Percentiles rank a stretch among this genome's conserved stretches.
These are phyloP conservation scores for Tetrapisispora taiwanensis DNA, from an alignment of 805 yeast species.

Conservation along the genomic window DNA sequence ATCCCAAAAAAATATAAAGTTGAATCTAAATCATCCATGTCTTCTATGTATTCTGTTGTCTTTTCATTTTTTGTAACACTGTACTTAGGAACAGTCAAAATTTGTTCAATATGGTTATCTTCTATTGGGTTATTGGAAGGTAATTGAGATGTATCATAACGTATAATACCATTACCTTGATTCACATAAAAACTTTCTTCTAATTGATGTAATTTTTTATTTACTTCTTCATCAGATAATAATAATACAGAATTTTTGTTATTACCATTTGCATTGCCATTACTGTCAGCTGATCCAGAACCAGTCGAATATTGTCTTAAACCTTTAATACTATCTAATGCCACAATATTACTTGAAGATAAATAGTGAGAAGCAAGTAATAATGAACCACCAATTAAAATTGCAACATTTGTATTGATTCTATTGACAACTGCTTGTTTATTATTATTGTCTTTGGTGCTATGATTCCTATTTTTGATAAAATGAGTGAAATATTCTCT, in stretches of 20 bases:
- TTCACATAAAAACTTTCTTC: slow-evolving; percentile 77
- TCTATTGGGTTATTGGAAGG: slow-evolving; percentile 91
- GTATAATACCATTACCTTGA: slow-evolving; percentile 74
- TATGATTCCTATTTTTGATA: not conserved
- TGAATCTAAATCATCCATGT: slow-evolving; percentile 23
- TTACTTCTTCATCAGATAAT: slow-evolving; percentile 60
- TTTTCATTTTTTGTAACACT: slow-evolving; percentile 27
- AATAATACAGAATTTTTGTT: slow-evolving; percentile 32
- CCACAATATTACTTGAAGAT: slow-evolving; percentile 11
- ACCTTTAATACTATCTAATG: slow-evolving; percentile 23
- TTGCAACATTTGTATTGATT: not conserved
- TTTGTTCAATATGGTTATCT: slow-evolving; percentile 81
- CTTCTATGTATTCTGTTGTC: slow-evolving; percentile 21
- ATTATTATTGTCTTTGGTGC: not conserved
- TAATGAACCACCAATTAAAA: slow-evolving; percentile 8
- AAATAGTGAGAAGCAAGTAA: slow-evolving; percentile 13
- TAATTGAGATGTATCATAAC: slow-evolving; percentile 84
- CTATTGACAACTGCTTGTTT: not conserved
- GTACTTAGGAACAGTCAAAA: slow-evolving; percentile 49
- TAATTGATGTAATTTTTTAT: slow-evolving; percentile 51
- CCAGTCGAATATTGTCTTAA: slow-evolving; percentile 15
- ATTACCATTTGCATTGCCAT: not conserved
- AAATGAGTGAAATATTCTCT: slow-evolving; percentile 9
- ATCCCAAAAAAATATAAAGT: slow-evolving; percentile 87
- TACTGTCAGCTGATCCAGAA: not conserved